Evolutionary conservation across 352 stramenopile genomes (phyloP).

Genomic region (Phytopythium chamaehyphon): DNA sequence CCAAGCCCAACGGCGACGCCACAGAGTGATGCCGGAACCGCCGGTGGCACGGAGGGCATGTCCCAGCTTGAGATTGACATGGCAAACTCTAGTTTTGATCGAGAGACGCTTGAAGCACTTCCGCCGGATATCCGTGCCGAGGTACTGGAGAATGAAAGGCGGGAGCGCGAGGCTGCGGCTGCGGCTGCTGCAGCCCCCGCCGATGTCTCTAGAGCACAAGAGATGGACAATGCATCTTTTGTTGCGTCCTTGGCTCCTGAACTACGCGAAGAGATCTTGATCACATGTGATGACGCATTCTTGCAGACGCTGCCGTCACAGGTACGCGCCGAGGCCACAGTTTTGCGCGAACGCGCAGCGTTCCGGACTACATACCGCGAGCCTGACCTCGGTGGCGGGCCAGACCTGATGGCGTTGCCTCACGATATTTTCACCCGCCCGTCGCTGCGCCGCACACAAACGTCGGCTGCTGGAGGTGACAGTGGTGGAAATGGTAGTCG

Average conservation of each 20-base stretch:
- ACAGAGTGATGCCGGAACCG: constrained; percentile 26
- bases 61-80: constrained; percentile 84
- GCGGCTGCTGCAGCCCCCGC: constrained; percentile 64
- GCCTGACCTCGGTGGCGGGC: constrained; percentile 31
- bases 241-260: constrained; percentile 94
- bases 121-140: constrained; percentile 96
- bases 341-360: constrained; percentile 91
- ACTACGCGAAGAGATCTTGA: constrained; percentile 95
- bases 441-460: constrained; percentile 78
- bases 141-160: constrained; percentile 95
- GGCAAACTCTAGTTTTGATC: constrained; percentile 90
- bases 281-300: constrained; percentile 95
- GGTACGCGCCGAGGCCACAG: constrained; percentile 93
- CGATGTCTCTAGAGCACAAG: constrained; percentile 94
- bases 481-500: constrained; percentile 35
- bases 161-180: constrained; percentile 81
- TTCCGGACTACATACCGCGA: constrained; percentile 71
- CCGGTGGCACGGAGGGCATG: constrained; percentile 47
- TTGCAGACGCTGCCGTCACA: constrained; percentile 92
- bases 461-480: constrained; percentile 43
- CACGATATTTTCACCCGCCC: constrained; percentile 50
- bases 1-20: constrained; percentile 18
- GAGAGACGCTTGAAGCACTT: constrained; percentile 94
- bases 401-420: constrained; percentile 46
- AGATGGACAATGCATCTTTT: constrained; percentile 99